phyloP scores from a whole-genome alignment of 2,329 filamentous ascomycete genomes.

The Stylonectria norvegica region DNA sequence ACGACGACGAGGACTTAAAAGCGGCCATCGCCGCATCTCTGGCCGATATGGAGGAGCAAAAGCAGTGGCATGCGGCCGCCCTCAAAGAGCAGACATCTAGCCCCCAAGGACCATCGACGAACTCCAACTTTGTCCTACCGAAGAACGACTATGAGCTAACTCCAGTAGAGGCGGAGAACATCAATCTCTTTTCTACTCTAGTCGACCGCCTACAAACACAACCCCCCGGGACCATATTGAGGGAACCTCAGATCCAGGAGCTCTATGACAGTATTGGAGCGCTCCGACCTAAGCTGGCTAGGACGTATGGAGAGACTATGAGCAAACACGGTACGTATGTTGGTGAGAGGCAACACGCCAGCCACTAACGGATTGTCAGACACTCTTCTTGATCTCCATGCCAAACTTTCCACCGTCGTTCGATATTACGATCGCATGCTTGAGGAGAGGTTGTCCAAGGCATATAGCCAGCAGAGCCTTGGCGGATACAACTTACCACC shows the following conservation, averaged over 20 bases:
- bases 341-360: neutral
- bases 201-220: constrained; percentile 95
- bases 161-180: constrained; percentile 92
- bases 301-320: constrained; percentile 98
- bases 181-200: constrained; percentile 89
- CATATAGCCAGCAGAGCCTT: constrained; percentile 78
- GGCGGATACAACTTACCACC: constrained; percentile 60
- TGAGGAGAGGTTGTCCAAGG: constrained; percentile 88
- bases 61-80: constrained; percentile 79
- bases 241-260: constrained; percentile 96
- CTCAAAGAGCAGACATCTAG: constrained; percentile 74
- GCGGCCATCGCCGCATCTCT: constrained; percentile 93
- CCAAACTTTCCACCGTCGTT: constrained; percentile 92
- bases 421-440: constrained; percentile 98
- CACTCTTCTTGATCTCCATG: constrained; percentile 87
- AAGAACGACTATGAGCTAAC: constrained; percentile 95
- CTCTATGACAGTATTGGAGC: constrained; percentile 96
- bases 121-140: constrained; percentile 55
- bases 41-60: constrained; percentile 97
- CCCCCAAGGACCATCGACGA: constrained; percentile 31
- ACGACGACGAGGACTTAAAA: constrained; percentile 89
- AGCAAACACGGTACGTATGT: constrained; percentile 81
- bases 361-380: constrained; percentile 50
- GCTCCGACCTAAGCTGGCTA: constrained; percentile 84
- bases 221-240: constrained; percentile 89